phyloP scores from a whole-genome alignment of 768 basidiomycete genomes.

The Candolleomyces efflorescens region DNA sequence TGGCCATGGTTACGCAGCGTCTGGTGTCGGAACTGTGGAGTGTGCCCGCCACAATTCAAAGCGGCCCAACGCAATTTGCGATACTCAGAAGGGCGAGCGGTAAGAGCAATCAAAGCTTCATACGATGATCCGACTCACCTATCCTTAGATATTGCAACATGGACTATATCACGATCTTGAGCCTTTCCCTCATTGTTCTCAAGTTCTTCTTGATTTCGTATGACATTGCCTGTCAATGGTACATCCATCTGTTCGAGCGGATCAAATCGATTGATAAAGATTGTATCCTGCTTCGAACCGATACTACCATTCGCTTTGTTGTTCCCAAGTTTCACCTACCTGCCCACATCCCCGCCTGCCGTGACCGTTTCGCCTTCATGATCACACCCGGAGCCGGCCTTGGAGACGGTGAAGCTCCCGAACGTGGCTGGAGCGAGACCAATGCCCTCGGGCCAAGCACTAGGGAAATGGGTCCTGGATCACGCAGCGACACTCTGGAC shows the following conservation, averaged over 20 bases:
- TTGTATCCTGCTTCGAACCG: neutral
- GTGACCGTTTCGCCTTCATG: conserved; percentile 20
- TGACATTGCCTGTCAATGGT: conserved; percentile 27
- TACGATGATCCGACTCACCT: too few relatives aligned
- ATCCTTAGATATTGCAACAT: conserved; percentile 24
- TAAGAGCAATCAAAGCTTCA: too few relatives aligned
- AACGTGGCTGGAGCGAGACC: conserved; percentile 25
- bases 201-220: conserved; percentile 20
- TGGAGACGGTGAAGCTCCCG: conserved; percentile 32
- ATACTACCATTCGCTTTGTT: neutral
- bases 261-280: neutral
- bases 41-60: conserved; percentile 28
- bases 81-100: conserved; percentile 28
- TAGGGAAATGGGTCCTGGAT: conserved; percentile 33
- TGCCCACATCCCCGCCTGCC: conserved; percentile 20
- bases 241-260: conserved; percentile 2
- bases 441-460: conserved; percentile 25
- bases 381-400: conserved; percentile 18
- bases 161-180: conserved; percentile 20
- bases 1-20: conserved; percentile 17
- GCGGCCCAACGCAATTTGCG: conserved; percentile 19
- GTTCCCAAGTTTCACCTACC: conserved; percentile 26
- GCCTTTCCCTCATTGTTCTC: neutral
- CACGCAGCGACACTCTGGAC: conserved; percentile 21
- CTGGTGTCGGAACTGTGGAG: conserved; percentile 22